Percentiles rank a stretch among this genome's conserved stretches.
These are phyloP conservation scores for Stenogyne calaminthoides DNA, from an alignment of 305 asterid genomes.

Conservation along the genomic window DNA sequence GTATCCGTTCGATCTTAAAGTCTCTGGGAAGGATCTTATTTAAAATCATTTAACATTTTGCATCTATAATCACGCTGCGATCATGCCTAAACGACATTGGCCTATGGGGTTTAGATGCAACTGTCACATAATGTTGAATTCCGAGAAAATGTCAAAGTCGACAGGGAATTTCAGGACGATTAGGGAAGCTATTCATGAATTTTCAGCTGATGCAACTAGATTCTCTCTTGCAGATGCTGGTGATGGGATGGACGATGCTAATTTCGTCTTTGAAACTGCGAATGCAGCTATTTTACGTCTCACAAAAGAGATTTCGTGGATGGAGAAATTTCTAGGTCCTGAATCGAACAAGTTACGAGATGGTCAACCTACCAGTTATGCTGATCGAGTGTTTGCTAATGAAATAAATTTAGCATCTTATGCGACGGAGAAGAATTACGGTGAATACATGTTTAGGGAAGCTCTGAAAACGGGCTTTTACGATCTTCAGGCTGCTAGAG, in stretches of 20 bases:
- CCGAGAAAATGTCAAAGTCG: conserved; percentile 97
- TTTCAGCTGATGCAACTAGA: conserved; percentile 93
- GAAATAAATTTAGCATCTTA: no score
- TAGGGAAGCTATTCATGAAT: conserved; percentile 80
- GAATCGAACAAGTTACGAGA: no score
- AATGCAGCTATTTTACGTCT: conserved; percentile 91
- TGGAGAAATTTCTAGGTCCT: no score
- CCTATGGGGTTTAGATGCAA: conserved; percentile 91
- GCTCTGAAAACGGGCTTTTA: no score
- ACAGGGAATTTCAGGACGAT: conserved; percentile 94
- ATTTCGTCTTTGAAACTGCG: conserved; percentile 87
- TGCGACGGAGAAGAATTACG: no score
- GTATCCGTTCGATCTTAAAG: conserved; percentile 95
- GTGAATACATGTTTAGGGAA: no score
- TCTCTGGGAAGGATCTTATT: conserved; percentile 96
- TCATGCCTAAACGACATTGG: conserved; percentile 79
- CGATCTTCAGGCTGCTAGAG: no score
- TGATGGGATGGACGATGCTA: conserved; percentile 96
- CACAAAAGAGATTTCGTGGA: conserved; percentile 38
- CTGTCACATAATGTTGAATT: conserved; percentile 84
- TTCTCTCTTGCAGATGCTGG: conserved; percentile 98
- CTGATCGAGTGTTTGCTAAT: no score
- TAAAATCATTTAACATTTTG: conserved; percentile 92
- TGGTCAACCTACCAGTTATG: no score
- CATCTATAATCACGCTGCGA: conserved; percentile 80